Evolutionary conservation across 2,329 filamentous ascomycete genomes (phyloP).

Genomic region (Botrytis aclada): DNA sequence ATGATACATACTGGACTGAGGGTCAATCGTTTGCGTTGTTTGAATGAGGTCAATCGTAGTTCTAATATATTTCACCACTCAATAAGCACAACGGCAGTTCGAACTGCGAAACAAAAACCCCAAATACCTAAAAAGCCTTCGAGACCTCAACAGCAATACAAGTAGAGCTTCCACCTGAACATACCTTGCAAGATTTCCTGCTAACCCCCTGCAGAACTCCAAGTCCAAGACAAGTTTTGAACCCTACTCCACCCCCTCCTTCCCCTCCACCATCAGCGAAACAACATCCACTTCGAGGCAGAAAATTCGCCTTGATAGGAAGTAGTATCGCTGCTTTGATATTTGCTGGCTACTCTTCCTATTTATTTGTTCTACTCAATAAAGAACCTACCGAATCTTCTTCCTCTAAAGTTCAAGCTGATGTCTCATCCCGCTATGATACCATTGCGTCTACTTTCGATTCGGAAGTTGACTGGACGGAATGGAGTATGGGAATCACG

Average conservation of each 20-base stretch:
- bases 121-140: background rate
- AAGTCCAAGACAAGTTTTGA: constrained; percentile 21
- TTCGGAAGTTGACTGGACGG: constrained; percentile 53
- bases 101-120: background rate
- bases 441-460: constrained; percentile 54
- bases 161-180: background rate
- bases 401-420: constrained; percentile 27
- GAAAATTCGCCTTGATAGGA: constrained; percentile 30
- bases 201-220: constrained; percentile 24
- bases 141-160: constrained; percentile 12
- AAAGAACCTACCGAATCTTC: constrained; percentile 25
- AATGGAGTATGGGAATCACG: constrained; percentile 55
- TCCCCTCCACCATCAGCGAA: constrained; percentile 10
- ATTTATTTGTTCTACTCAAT: constrained; percentile 39
- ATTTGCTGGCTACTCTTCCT: constrained; percentile 31
- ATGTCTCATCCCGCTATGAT: constrained; percentile 37
- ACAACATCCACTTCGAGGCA: constrained; percentile 30
- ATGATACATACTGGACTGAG: background rate
- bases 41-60: background rate
- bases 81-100: constrained; percentile 15
- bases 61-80: background rate
- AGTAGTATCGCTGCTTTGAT: constrained; percentile 17
- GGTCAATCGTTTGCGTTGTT: background rate
- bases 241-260: constrained; percentile 1
- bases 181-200: background rate